phyloP scores from a whole-genome alignment of 169 alveolate species.

The Plasmodium gallinaceum region DNA sequence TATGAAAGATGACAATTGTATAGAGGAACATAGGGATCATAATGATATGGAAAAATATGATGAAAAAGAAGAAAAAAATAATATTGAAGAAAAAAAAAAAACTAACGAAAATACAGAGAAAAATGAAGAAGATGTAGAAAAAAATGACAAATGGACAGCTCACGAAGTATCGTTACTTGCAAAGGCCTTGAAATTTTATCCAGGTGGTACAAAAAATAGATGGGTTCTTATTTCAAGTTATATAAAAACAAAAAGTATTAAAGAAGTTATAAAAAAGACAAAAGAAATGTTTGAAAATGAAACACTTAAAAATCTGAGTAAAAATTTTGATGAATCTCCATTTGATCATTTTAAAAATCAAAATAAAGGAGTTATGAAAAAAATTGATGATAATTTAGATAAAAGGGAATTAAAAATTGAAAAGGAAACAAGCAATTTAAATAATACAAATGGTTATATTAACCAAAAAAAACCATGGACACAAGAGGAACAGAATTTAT shows the following conservation, averaged over 20 bases:
- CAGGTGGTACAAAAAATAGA: conserved; percentile 92
- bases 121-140: conserved; percentile 12
- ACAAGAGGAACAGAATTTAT: conserved; percentile 84
- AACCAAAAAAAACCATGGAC: conserved; percentile 81
- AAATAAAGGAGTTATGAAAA: conserved; percentile 81
- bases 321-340: conserved; percentile 79
- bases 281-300: conserved; percentile 87
- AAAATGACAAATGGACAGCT: conserved; percentile 89
- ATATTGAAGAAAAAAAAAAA: conserved; percentile 17
- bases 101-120: neutral
- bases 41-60: neutral
- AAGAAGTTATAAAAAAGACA: conserved; percentile 91
- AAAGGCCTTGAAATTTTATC: conserved; percentile 92
- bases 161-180: conserved; percentile 91
- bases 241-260: conserved; percentile 89
- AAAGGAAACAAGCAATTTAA: conserved; percentile 11
- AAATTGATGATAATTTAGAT: conserved; percentile 78
- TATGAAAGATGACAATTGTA: neutral
- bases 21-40: neutral
- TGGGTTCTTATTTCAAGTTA: conserved; percentile 93
- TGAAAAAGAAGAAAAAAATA: neutral
- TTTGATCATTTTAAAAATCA: conserved; percentile 78
- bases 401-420: conserved; percentile 52
- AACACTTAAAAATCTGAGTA: conserved; percentile 78
- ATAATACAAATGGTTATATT: conserved; percentile 3